Evolutionary conservation across 129 eudicot species (phyloP).

Genomic region (Flaveria sonorensis): DNA sequence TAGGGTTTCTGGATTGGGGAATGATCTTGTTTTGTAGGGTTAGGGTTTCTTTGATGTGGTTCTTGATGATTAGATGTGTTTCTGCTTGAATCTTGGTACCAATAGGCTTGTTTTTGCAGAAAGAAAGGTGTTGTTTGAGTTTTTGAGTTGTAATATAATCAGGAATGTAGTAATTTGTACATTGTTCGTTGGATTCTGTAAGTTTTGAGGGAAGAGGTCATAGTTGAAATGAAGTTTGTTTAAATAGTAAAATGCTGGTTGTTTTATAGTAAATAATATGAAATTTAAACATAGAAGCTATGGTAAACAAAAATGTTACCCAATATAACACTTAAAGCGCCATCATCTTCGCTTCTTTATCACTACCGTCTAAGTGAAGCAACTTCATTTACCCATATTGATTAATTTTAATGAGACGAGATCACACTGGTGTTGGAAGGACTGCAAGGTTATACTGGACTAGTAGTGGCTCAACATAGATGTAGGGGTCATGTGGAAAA

Average conservation of each 20-base stretch:
- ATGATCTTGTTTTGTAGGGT: not conserved
- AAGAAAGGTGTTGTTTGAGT: not conserved
- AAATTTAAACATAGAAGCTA: too few species aligned
- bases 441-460: too few species aligned
- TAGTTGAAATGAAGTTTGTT: constrained; percentile 8
- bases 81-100: not conserved
- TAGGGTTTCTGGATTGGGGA: not conserved
- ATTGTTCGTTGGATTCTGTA: not conserved
- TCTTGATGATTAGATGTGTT: not conserved
- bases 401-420: too few species aligned
- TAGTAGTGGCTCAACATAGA: too few species aligned
- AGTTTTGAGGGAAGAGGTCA: not conserved
- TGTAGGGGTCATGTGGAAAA: too few species aligned
- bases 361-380: too few species aligned
- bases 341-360: too few species aligned
- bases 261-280: not conserved
- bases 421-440: too few species aligned
- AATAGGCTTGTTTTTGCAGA: too few species aligned
- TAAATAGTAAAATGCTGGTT: not conserved
- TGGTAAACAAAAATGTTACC: too few species aligned
- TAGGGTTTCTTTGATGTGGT: constrained; percentile 17
- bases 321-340: too few species aligned
- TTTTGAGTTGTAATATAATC: constrained; percentile 1
- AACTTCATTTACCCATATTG: too few species aligned
- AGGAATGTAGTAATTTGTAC: constrained; percentile 9